These are phyloP conservation scores for Rhizophagus clarus DNA, from an alignment of 192 early-diverging fungal genomes.

Conservation along the genomic window DNA sequence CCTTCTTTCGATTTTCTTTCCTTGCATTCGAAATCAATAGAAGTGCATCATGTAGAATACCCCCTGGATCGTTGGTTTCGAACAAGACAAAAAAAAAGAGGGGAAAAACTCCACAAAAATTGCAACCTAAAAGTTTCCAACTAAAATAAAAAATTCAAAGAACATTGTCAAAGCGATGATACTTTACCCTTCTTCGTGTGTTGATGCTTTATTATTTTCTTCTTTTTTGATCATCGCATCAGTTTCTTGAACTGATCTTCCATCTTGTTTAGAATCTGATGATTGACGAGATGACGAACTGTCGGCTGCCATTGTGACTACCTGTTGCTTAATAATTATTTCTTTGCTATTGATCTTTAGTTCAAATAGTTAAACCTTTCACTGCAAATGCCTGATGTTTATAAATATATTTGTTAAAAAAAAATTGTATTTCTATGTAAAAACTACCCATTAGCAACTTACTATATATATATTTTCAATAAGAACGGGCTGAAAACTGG, in stretches of 20 bases:
- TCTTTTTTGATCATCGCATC: conserved; percentile 21
- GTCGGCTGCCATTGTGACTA: conserved; percentile 25
- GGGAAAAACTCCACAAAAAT: not conserved
- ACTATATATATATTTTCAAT: no score
- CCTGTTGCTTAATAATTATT: not conserved
- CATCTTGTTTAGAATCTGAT: conserved; percentile 24
- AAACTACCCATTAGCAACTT: no score
- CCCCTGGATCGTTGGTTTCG: not conserved
- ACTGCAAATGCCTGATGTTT: not conserved
- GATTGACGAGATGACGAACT: conserved; percentile 31
- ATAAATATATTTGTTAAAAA: not conserved
- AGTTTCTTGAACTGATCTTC: conserved; percentile 16
- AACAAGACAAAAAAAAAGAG: not conserved
- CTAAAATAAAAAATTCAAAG: not conserved
- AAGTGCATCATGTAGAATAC: not conserved
- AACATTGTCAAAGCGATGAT: not conserved
- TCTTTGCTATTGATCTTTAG: not conserved
- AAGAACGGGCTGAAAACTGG: no score
- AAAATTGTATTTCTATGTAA: no score
- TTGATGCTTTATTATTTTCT: not conserved
- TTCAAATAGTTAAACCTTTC: not conserved
- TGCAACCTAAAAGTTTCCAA: not conserved
- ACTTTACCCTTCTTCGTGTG: conserved; percentile 34
- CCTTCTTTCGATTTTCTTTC: not conserved
- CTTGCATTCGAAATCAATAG: not conserved